Evolutionary conservation across 1,284 basidiomycete genomes (phyloP).

Genomic region (Wolfiporia cocos): DNA sequence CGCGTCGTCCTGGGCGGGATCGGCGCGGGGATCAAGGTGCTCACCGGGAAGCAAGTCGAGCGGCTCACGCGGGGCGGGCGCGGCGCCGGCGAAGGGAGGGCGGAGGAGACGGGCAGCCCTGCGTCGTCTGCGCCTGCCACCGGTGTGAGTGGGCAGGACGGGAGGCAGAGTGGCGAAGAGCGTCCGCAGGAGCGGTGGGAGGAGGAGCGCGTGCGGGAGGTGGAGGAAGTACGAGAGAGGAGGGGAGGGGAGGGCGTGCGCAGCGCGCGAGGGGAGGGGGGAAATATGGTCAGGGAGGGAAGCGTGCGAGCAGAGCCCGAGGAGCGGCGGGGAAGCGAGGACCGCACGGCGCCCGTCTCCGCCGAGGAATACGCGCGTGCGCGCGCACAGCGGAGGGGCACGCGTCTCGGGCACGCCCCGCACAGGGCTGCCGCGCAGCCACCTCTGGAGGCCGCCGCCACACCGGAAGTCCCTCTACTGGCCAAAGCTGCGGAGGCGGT

Average conservation of each 20-base stretch:
- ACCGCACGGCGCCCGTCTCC: constrained; percentile 23
- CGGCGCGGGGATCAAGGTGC: constrained; percentile 18
- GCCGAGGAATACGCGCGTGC: constrained; percentile 34
- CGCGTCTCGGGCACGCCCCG: constrained; percentile 37
- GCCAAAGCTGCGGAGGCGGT: constrained; percentile 7
- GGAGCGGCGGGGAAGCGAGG: neutral
- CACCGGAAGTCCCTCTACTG: constrained; percentile 13
- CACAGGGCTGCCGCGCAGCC: constrained; percentile 32
- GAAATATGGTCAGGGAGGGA: neutral
- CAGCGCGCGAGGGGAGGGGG: neutral
- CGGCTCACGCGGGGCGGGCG: constrained; percentile 14
- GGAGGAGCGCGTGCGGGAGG: neutral
- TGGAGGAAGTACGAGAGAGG: neutral
- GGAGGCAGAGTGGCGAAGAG: constrained; percentile 21
- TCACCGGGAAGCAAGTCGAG: constrained; percentile 27
- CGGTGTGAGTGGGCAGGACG: neutral
- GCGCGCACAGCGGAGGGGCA: constrained; percentile 34
- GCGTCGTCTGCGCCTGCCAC: neutral
- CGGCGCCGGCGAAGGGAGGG: neutral
- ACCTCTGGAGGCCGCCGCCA: constrained; percentile 35
- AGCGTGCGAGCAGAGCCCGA: neutral
- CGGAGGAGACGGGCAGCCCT: neutral
- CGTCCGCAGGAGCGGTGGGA: constrained; percentile 11
- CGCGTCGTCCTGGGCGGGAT: neutral
- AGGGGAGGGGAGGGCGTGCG: neutral